Conservation (phyloP, 495 filamentous ascomycete species). For the Tuber brumale region DNA sequence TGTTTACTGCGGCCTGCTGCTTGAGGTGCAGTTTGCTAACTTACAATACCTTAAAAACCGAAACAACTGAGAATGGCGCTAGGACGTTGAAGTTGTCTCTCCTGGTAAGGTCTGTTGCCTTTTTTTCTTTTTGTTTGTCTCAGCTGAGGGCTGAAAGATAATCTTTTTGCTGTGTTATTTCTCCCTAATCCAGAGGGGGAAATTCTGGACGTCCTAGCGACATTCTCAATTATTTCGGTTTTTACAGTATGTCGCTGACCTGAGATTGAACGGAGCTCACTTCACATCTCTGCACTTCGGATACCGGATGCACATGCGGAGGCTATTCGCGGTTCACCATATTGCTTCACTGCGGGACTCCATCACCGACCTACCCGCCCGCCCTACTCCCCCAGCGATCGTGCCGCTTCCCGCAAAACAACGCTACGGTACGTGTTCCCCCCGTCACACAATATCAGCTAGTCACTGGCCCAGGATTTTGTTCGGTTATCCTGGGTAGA, state of each 20-base stretch:
- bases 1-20: not conserved
- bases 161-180: no score
- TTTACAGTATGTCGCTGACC: not conserved
- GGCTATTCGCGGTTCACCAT: not conserved
- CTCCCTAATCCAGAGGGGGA: no score
- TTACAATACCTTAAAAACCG: no score
- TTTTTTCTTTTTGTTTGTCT: no score
- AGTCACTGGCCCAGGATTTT: not conserved
- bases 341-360: not conserved
- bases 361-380: not conserved
- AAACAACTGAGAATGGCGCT: no score
- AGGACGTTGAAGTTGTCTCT: no score
- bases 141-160: no score
- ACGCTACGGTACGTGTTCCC: not conserved
- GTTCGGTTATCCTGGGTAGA: not conserved
- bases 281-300: not conserved
- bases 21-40: not conserved
- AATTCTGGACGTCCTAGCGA: no score
- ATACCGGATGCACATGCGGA: not conserved
- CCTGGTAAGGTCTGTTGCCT: no score
- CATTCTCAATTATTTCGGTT: no score
- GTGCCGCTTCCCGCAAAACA: not conserved
- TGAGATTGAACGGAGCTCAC: not conserved
- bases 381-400: not conserved
- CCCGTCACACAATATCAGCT: not conserved